These are phyloP conservation scores for Westerdykella ornata DNA, from an alignment of 2,329 filamentous ascomycete genomes.

Conservation along the genomic window DNA sequence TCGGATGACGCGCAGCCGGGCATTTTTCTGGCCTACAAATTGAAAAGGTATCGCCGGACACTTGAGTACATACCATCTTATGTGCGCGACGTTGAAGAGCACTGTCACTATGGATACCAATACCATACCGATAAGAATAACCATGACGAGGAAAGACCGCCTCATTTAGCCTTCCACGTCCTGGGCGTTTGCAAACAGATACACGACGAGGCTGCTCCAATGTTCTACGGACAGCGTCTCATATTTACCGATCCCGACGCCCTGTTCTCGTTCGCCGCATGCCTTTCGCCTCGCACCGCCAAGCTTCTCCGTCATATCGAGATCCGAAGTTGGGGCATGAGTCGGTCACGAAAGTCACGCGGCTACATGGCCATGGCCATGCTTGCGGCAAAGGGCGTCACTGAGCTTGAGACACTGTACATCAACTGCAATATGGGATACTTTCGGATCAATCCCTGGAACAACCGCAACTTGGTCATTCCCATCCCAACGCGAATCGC, in stretches of 20 bases:
- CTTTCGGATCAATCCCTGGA: background rate
- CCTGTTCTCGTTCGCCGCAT: constrained; percentile 8
- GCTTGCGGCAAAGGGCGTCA: constrained; percentile 13
- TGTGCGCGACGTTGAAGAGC: constrained; percentile 1
- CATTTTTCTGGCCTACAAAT: constrained; percentile 7
- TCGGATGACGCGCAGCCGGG: background rate
- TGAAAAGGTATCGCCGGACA: constrained; percentile 8
- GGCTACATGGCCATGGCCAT: constrained; percentile 13
- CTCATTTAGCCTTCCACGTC: constrained; percentile 2
- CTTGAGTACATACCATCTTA: constrained; percentile 6
- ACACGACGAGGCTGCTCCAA: constrained; percentile 7
- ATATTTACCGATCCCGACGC: constrained; percentile 9
- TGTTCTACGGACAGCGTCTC: constrained; percentile 9
- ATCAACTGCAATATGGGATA: constrained; percentile 7
- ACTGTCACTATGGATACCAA: no score
- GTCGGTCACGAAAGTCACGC: constrained; percentile 8
- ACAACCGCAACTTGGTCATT: background rate
- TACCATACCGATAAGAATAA: constrained; percentile 1
- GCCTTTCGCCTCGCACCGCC: constrained; percentile 10
- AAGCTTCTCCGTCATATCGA: constrained; percentile 12
- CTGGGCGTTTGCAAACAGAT: constrained; percentile 8
- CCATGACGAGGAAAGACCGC: constrained; percentile 2
- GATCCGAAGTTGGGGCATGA: constrained; percentile 8
- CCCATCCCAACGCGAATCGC: constrained; percentile 9
- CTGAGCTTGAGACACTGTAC: constrained; percentile 7